A percentile compares a stretch with the other conserved stretches of the same genome.
Conservation (phyloP, 2,329 filamentous ascomycete genomes). For the Diaporthe citriasiana region DNA sequence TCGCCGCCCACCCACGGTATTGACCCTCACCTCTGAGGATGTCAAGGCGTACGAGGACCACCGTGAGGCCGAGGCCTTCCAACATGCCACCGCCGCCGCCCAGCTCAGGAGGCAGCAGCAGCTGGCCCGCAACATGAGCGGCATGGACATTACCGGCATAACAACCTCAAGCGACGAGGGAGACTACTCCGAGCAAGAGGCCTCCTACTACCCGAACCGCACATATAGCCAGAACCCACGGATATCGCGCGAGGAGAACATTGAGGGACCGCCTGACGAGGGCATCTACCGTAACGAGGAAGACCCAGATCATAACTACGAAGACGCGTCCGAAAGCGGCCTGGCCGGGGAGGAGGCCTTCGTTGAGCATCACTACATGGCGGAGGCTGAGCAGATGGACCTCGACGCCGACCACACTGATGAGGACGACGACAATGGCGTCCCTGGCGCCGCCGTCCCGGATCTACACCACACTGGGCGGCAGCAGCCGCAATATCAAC, state of each 20-base stretch:
- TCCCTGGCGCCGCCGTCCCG: not conserved
- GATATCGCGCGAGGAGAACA: conserved; percentile 19
- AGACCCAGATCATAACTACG: conserved; percentile 32
- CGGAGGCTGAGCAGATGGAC: conserved; percentile 25
- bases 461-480: conserved; percentile 28
- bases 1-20: conserved; percentile 73
- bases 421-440: not conserved
- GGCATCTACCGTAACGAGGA: conserved; percentile 42
- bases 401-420: conserved; percentile 7
- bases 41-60: conserved; percentile 79
- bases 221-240: conserved; percentile 13
- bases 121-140: conserved; percentile 37
- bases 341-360: not conserved
- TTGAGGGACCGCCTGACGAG: conserved; percentile 30
- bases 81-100: conserved; percentile 33
- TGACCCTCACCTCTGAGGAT: conserved; percentile 78
- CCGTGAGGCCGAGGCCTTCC: conserved; percentile 56
- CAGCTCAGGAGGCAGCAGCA: conserved; percentile 22
- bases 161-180: conserved; percentile 49
- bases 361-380: conserved; percentile 38
- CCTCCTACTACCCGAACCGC: conserved; percentile 39
- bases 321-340: conserved; percentile 12
- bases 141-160: conserved; percentile 36
- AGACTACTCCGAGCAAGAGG: conserved; percentile 35
- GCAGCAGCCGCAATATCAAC: not conserved